These are phyloP conservation scores for Crithidia expoeki DNA, from an alignment of 208 protist species.

Conservation along the genomic window DNA sequence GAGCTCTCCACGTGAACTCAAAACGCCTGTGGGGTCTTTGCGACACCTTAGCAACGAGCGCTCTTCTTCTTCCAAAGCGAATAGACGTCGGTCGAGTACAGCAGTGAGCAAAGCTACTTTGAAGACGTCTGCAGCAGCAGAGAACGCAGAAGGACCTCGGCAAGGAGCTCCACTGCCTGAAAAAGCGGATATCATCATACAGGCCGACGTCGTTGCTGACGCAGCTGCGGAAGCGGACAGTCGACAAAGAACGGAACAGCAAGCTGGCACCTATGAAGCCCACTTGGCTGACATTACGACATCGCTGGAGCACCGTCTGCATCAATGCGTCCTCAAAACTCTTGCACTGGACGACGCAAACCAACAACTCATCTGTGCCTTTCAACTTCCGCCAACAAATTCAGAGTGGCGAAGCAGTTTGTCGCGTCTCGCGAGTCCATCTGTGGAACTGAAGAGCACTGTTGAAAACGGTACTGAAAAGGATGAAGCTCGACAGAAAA, in stretches of 20 bases:
- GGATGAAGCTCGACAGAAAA: neutral
- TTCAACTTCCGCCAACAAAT: slow-evolving; percentile 8
- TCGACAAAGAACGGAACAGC: neutral
- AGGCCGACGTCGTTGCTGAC: slow-evolving; percentile 3
- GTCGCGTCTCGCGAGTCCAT: too few relatives aligned
- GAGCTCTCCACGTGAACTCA: neutral
- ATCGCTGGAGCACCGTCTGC: slow-evolving; percentile 50
- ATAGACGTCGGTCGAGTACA: too few relatives aligned
- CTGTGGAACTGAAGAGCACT: neutral
- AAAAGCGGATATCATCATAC: neutral
- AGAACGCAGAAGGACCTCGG: neutral
- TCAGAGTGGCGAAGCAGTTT: neutral
- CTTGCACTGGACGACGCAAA: slow-evolving; percentile 63
- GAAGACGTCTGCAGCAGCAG: neutral
- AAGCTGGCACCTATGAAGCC: slow-evolving; percentile 13
- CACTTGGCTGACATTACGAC: slow-evolving; percentile 37
- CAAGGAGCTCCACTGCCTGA: neutral
- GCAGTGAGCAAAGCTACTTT: neutral
- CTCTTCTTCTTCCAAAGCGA: too few relatives aligned
- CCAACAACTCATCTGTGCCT: slow-evolving; percentile 54
- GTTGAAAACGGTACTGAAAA: neutral
- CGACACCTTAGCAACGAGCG: too few relatives aligned
- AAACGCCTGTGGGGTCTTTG: too few relatives aligned
- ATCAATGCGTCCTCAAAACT: slow-evolving; percentile 48
- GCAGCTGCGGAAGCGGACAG: neutral